Evolutionary conservation across 208 protist species (phyloP), one percentile per base, ranked within the genome.

Genomic region (Acanthamoeba divionensis): DNA sequence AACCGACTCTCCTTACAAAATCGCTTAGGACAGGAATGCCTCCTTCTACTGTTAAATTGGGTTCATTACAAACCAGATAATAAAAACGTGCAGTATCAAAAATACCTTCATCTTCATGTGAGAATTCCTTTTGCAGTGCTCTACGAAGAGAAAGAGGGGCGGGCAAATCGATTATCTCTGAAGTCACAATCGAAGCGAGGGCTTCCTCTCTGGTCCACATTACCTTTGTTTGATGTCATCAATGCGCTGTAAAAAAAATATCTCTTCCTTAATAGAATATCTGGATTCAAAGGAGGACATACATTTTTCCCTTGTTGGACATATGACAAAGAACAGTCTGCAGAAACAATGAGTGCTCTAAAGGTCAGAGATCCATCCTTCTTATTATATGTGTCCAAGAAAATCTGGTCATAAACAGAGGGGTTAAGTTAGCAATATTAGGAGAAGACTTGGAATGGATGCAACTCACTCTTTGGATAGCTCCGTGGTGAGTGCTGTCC

Each of bases 121-220:
- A 52, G 26, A 87, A 87, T 21, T 87, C 79, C 79, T 87, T 67
- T 45, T 87, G 79, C 7, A 87, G 55, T 12, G 79, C 21, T 26
- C 67, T 41, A 26, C 79, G 48, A 8, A 87, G 54, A 48, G 79
- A 52, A n/a, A 87, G 36, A 52, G 48, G 54, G n/a, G 79, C 79
- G 55, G 79, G 79, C 8, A 87, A 57, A 33, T 67, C 79, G 79
- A 87, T 87, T 15, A 87, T 48, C 55, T 87, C 54, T n/a, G 79
- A 8, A 9, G 63, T 52, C 48, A 33, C 55, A 33, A 87, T 26
- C 21, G n/a, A n/a, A 41, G 79, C 79, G 36, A 87, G 31, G 29
- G 79, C 79, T 57, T 87, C 79, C 55, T 87, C 79, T 5, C 79
- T 13, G n/a, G 79, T 87, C 79, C 79, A 87, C 54, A 47, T 3